Evolutionary conservation across 78 protist species (phyloP).

Genomic region (Dictyostelium capitatum): DNA sequence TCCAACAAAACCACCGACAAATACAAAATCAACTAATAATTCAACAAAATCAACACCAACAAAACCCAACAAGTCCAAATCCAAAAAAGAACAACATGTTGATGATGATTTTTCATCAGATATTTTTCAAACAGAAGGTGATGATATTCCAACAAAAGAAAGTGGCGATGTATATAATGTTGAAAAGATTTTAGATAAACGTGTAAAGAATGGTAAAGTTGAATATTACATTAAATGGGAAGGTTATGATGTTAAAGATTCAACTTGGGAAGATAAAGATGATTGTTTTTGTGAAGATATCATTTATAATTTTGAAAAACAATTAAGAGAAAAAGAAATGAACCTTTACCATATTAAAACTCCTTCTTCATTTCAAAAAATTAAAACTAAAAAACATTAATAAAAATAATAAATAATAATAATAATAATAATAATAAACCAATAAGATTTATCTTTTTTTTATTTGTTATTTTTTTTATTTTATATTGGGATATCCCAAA

Average conservation of each 20-base stretch:
- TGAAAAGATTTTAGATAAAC: conserved; percentile 20
- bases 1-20: background rate
- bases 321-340: too few relatives aligned
- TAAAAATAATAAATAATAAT: too few relatives aligned
- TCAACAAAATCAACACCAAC: background rate
- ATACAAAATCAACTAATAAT: background rate
- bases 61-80: background rate
- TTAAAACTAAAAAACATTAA: too few relatives aligned
- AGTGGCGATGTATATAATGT: background rate
- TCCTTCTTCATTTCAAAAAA: too few relatives aligned
- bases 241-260: conserved; percentile 9
- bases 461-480: too few relatives aligned
- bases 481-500: too few relatives aligned
- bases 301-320: conserved; percentile 23
- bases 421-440: too few relatives aligned
- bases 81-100: background rate
- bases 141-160: background rate
- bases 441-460: too few relatives aligned
- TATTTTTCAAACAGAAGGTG: background rate
- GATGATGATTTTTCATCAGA: background rate
- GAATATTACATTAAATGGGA: conserved; percentile 72
- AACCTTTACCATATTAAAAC: too few relatives aligned
- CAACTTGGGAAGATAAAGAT: conserved; percentile 42
- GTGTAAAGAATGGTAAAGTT: background rate
- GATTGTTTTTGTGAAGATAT: conserved; percentile 37